Base-by-base conservation (phyloP, 1,284 basidiomycete genomes). In the Pseudozyma pruni region DNA sequence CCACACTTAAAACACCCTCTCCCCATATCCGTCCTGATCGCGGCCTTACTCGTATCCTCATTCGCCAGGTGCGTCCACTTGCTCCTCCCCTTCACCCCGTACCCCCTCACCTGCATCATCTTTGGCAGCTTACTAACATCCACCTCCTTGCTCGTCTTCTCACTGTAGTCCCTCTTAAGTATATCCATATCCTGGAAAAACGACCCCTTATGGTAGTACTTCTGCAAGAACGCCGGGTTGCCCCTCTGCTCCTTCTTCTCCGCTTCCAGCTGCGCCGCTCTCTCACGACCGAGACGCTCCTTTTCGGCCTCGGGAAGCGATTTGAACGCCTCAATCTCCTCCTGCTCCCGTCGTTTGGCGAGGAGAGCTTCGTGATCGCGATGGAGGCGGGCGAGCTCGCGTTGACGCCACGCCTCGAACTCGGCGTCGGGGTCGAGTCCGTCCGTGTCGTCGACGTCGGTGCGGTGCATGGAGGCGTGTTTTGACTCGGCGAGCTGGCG, bases 131-230 rank as follows among this genome's bases (percentile, higher is more conserved):
- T 75, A 8, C 90, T 89, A 38, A 95, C 88, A 81, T 98, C 94
- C 4, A 74, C 64, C 0, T 91, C 90, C 20, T 89, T 91, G 81
- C 90, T 89, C 4, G 94, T 97, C 17, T 91, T 90, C 79, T 92
- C 91, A 1, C 92, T 93, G 79, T 86, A 97, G 83, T 98, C 94
- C 81, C 90, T 90, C 76, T 87, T 87, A 75, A 97, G 88, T 68
- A 98, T 89, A 48, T 97, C 93, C 72, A 90, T 88, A 83, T 97
- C 95, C 89, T 82, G 74, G 83, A 96, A 94, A 86, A 98, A 98
- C 59, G 94, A 94, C 77, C 96, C 96, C 84, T 97, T 98, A 86
- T 98, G 96, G 88, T 94, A 98, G 83, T 97, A 98, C 84, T 96
- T 98, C 83, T 98, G 94, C 76, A 98, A 84, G 85, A 98, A 98